phyloP scores from a whole-genome alignment of 306 rosid species.

The Quercus mongolica region DNA sequence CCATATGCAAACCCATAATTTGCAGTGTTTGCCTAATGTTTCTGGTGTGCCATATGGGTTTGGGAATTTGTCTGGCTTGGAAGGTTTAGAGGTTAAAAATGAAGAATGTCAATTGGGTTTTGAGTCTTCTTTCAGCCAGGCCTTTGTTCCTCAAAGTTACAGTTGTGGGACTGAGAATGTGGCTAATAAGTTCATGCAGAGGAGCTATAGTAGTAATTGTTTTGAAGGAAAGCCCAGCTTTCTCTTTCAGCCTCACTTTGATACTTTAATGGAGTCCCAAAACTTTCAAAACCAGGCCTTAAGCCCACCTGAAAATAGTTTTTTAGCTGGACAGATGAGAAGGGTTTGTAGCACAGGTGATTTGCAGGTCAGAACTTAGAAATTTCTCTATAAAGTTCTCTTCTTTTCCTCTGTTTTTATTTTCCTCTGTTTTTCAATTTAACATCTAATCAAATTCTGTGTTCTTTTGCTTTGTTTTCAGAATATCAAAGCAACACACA shows the following conservation, averaged over 20 bases:
- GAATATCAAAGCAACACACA: conserved; percentile 39
- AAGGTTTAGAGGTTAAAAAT: conserved; percentile 44
- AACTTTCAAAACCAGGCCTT: conserved; percentile 33
- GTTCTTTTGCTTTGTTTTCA: conserved; percentile 6
- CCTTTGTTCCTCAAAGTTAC: conserved; percentile 47
- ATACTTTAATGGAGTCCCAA: conserved; percentile 40
- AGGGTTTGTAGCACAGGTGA: conserved; percentile 73
- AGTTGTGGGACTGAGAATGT: conserved; percentile 39
- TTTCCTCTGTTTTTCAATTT: neutral
- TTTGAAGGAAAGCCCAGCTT: conserved; percentile 53
- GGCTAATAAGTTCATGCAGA: conserved; percentile 58
- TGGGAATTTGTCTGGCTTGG: conserved; percentile 33
- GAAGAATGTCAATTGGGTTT: conserved; percentile 52
- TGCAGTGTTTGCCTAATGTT: conserved; percentile 10
- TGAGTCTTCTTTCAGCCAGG: conserved; percentile 28
- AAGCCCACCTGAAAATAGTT: conserved; percentile 41
- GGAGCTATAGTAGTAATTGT: conserved; percentile 63
- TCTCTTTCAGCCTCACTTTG: conserved; percentile 35
- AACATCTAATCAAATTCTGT: neutral
- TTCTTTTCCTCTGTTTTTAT: neutral
- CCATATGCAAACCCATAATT: conserved; percentile 28
- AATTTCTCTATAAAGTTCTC: no score
- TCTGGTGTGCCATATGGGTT: conserved; percentile 25
- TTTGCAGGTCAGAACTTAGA: conserved; percentile 54
- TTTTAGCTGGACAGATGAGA: conserved; percentile 47